A percentile compares a stretch with the other conserved stretches of the same genome.
Conservation (phyloP, 805 yeast species). For the Henningerozyma blattae region DNA sequence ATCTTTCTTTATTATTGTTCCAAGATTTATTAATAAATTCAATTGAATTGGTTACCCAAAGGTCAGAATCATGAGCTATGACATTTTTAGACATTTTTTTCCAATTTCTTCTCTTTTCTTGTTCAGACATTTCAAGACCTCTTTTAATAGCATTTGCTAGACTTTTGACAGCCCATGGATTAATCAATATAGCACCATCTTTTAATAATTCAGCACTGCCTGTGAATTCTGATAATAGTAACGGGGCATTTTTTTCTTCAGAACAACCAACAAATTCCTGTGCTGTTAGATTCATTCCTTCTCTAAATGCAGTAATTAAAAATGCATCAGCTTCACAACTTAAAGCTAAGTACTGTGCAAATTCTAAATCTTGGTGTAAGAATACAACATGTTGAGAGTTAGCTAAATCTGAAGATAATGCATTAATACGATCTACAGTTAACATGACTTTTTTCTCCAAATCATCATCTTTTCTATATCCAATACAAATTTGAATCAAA, state of each 20-base stretch:
- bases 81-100: constrained; percentile 45
- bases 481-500: constrained; percentile 70
- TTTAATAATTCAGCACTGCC: constrained; percentile 79
- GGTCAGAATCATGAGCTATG: constrained; percentile 51
- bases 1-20: constrained; percentile 34
- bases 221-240: constrained; percentile 83
- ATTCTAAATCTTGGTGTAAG: constrained; percentile 78
- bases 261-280: constrained; percentile 85
- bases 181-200: constrained; percentile 62
- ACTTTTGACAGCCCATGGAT: constrained; percentile 78
- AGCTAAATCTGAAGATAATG: constrained; percentile 61
- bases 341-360: constrained; percentile 80
- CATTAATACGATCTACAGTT: constrained; percentile 77
- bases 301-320: constrained; percentile 83
- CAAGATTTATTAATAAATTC: constrained; percentile 39
- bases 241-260: constrained; percentile 58
- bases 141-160: constrained; percentile 50
- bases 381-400: constrained; percentile 74
- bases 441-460: constrained; percentile 63
- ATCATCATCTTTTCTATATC: constrained; percentile 43
- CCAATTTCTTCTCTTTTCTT: constrained; percentile 58
- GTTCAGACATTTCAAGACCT: constrained; percentile 52
- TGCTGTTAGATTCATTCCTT: constrained; percentile 93
- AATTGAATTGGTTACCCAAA: constrained; percentile 59
- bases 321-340: constrained; percentile 78